A percentile compares a stretch with the other conserved stretches of the same genome.
These are phyloP conservation scores for Cryptosporidium canis DNA, from an alignment of 169 alveolate genomes.

Conservation along the genomic window DNA sequence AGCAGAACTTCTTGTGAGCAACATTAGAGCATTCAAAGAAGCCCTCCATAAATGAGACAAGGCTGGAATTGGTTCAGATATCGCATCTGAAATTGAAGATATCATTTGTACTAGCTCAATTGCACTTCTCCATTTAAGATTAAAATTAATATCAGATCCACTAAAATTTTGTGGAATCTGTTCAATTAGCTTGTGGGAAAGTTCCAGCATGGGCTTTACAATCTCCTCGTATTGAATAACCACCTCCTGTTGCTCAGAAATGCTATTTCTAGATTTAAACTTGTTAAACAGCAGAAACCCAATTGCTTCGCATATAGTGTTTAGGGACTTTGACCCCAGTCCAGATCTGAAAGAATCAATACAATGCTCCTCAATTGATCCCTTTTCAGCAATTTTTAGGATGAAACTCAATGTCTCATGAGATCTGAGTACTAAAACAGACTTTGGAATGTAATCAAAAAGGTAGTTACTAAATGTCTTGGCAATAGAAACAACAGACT, in stretches of 20 bases:
- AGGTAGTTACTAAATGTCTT: not conserved
- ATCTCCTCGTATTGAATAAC: conserved; percentile 34
- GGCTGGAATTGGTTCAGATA: not conserved
- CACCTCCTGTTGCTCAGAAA: not conserved
- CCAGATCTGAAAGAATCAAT: not conserved
- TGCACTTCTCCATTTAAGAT: conserved; percentile 38
- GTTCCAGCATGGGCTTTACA: conserved; percentile 4
- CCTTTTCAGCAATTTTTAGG: not conserved
- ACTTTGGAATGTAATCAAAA: not conserved
- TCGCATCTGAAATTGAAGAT: conserved; percentile 32
- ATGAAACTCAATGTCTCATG: conserved; percentile 14
- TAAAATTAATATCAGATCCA: not conserved
- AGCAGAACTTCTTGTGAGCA: not conserved
- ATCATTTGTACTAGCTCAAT: conserved; percentile 38
- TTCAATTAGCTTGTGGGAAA: conserved; percentile 12
- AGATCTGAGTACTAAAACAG: conserved; percentile 5
- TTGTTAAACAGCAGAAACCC: conserved; percentile 9
- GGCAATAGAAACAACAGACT: not conserved
- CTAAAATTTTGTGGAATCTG: not conserved
- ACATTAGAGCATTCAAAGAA: not conserved
- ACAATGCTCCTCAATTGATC: not conserved
- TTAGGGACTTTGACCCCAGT: conserved; percentile 17
- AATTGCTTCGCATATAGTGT: conserved; percentile 30
- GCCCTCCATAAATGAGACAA: conserved; percentile 39
- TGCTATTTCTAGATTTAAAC: not conserved